Conservation (phyloP, 2,329 filamentous ascomycete species). For the Calonectria pseudoreteaudii region DNA sequence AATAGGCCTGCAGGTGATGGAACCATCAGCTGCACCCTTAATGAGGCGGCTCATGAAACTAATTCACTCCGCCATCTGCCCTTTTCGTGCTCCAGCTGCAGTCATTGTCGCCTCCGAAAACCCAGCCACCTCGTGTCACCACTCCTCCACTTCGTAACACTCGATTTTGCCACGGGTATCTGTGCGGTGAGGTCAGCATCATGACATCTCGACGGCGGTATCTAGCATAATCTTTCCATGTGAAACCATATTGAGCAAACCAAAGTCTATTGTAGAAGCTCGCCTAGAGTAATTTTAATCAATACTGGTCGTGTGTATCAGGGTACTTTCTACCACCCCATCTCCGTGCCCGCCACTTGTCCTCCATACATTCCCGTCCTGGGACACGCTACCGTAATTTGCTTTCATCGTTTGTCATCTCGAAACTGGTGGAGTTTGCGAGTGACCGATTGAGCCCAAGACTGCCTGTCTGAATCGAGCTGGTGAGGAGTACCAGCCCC, state of each 20-base stretch:
- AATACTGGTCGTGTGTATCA: slow-evolving; percentile 16
- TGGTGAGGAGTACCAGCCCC: slow-evolving; percentile 19
- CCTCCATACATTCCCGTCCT: not conserved
- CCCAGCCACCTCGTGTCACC: not conserved
- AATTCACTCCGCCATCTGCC: not conserved
- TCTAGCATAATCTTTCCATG: not conserved
- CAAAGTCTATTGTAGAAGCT: slow-evolving; percentile 13
- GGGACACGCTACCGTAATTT: not conserved
- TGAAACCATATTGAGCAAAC: slow-evolving; percentile 7
- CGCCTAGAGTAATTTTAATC: slow-evolving; percentile 12
- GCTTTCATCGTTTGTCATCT: slow-evolving; percentile 27
- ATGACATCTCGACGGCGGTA: not conserved
- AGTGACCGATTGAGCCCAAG: slow-evolving; percentile 1
- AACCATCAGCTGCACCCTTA: not conserved
- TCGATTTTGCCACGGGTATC: not conserved
- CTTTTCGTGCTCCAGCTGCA: not conserved
- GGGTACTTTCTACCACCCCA: not conserved
- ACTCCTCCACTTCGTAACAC: not conserved
- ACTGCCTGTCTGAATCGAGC: slow-evolving; percentile 31
- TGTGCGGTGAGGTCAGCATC: not conserved
- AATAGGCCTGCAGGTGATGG: not conserved
- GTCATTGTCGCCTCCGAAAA: not conserved
- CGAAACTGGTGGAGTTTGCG: slow-evolving; percentile 30
- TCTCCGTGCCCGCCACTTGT: not conserved
- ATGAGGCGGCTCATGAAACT: slow-evolving; percentile 18